These are phyloP conservation scores for Colletotrichum falcatum DNA, from an alignment of 2,329 filamentous ascomycete genomes.

Conservation along the genomic window DNA sequence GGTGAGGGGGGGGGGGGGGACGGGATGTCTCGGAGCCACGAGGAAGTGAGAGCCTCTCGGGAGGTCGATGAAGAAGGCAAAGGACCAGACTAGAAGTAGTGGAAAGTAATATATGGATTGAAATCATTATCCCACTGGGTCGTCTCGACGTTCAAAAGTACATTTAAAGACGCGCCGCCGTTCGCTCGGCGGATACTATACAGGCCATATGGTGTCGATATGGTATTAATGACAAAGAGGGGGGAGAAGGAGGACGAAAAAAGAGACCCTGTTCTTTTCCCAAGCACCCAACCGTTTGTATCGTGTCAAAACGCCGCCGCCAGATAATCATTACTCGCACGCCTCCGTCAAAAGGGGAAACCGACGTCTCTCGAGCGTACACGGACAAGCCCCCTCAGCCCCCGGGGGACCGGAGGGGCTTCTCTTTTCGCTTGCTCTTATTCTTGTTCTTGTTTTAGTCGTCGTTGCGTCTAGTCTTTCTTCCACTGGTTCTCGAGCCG, in stretches of 20 bases:
- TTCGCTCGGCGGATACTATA: constrained; percentile 26
- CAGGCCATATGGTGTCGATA: constrained; percentile 10
- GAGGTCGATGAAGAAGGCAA: too few species aligned
- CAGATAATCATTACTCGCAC: neutral
- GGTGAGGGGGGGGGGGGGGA: too few species aligned
- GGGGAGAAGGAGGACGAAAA: constrained; percentile 10
- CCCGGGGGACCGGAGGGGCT: neutral
- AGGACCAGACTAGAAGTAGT: neutral
- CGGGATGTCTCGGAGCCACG: too few species aligned
- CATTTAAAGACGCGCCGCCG: constrained; percentile 16
- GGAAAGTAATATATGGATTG: constrained; percentile 31
- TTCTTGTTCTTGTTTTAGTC: neutral
- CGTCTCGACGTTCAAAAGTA: constrained; percentile 28
- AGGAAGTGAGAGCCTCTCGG: too few species aligned
- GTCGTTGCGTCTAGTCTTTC: constrained; percentile 1
- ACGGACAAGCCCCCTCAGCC: constrained; percentile 7
- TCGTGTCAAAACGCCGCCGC: constrained; percentile 33
- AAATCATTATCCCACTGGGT: constrained; percentile 30
- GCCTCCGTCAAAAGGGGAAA: neutral
- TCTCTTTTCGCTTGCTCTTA: neutral
- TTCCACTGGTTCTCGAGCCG: constrained; percentile 23
- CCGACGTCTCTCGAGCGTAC: neutral
- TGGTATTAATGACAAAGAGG: constrained; percentile 22
- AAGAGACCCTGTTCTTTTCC: constrained; percentile 10
- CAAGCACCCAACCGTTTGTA: constrained; percentile 13